Evolutionary conservation across 148 eudicot species (phyloP), one percentile per base, ranked within the genome.

Genomic region (Salicornia ramosissima): DNA sequence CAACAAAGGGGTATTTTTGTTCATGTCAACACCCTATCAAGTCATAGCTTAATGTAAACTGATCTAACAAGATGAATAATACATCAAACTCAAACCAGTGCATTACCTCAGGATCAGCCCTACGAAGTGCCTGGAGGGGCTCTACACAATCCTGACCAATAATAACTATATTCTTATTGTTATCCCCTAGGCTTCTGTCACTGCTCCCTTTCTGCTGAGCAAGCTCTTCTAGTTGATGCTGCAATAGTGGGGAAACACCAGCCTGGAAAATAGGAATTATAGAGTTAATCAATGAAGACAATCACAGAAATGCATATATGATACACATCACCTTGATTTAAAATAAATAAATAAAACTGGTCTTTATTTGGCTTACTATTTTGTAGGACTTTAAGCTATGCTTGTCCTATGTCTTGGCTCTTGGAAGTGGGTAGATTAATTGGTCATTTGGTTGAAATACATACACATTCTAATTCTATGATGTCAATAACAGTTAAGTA

Each of bases 61-160:
- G n/a, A n/a, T n/a, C n/a, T n/a, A n/a, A n/a, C n/a, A n/a, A n/a
- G n/a, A n/a, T n/a, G n/a, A n/a, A n/a, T n/a, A n/a, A n/a, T n/a
- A n/a, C n/a, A n/a, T n/a, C n/a, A 15, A 26, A 15, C 22, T 12
- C 34, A 70, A 30, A 59, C 57, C 28, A 51, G 12, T 29, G 71
- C 19, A 53, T 85, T 86, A 93, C 98, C 98, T 87, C 87, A 22
- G 87, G 82, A 62, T 81, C 83, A 22, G 92, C 89, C 58, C 74
- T 85, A 56, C 82, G 83, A 75, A 93, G 94, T 67, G 98, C 98
- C 82, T 87, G 86, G 31, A 93, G 92, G 31, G 98, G 98, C 81
- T 93, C 98, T 30, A 88, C 84, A 26, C 84, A 83, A 73, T 88
- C 90, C 71, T 93, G 96, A 67, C 98, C 98, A 28, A 93, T 88